Base-by-base conservation (phyloP, 768 basidiomycete species). In the Dictyophora rubrovolvata region DNA sequence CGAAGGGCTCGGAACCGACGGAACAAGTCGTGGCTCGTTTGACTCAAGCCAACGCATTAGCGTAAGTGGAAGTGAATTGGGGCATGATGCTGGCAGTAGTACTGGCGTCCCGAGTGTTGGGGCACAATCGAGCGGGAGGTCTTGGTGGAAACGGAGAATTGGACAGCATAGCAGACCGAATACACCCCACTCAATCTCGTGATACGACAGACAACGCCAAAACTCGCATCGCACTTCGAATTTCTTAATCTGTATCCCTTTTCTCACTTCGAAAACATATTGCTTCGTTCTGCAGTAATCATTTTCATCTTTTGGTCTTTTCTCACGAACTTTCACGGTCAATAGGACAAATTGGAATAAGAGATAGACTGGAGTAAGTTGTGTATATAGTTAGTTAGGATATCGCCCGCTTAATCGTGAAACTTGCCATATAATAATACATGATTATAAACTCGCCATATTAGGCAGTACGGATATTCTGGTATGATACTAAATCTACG, bases 11-110 rank as follows among this genome's bases (percentile, higher is more conserved):
- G 42, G 42, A 23, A 56, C 55, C 6, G 55, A 56, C 14, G 57
- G 57, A 18, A 59, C 55, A 17, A 56, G 57, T 22, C n/a, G 50
- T 22, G 50, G 49, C 16, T 59, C 57, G 0, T 59, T 59, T 53
- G 57, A 59, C n/a, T 51, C 48, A 4, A 53, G 57, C 18, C 35
- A 33, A 36, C 28, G 28, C 11, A 20, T 34, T 16, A 51, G 50
- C 12, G 50, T 22, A 18, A 34, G 50, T 18, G 50, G 50, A 22
- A 34, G 50, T 18, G 50, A 34, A 4, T 22, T 34, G 21, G 28
- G 50, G 3, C 21, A 51, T 10, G 50, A 34, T 16, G 50, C 12
- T 22, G 21, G 14, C 50, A 51, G 50, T 18, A 22, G 28, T 22
- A 34, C 35, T 21, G 57, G 47, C 33, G 48, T 2, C 4, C 3